Conservation (phyloP, 306 rosid genomes). For the Citrullus mucosospermus region DNA sequence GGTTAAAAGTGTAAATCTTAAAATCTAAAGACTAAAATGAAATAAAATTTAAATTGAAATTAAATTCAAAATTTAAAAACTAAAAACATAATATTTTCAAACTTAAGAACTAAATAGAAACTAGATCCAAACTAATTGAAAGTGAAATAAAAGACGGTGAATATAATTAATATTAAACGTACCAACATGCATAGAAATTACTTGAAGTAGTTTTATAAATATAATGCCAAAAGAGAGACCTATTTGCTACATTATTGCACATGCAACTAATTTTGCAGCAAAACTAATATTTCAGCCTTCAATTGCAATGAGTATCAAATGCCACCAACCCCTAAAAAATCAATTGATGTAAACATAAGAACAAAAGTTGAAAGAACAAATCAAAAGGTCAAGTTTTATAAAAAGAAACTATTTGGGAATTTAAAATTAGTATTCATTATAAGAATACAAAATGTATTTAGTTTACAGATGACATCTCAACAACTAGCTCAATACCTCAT, state of each 20-base stretch:
- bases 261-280: neutral
- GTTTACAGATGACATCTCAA: conserved; percentile 6
- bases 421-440: neutral
- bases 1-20: too few species aligned
- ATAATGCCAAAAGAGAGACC: neutral
- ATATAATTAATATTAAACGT: neutral
- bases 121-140: neutral
- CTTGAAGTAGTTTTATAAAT: neutral
- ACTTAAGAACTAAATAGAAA: too few species aligned
- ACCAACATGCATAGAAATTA: neutral
- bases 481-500: neutral
- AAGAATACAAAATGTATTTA: neutral
- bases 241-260: neutral
- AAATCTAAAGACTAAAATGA: too few species aligned
- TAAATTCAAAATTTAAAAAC: too few species aligned
- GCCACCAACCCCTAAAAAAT: neutral
- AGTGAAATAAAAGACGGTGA: neutral
- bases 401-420: neutral
- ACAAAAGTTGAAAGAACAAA: neutral
- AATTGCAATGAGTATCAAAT: neutral
- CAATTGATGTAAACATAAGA: neutral
- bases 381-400: neutral
- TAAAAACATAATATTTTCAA: too few species aligned
- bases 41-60: too few species aligned
- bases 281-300: neutral